phyloP scores from a whole-genome alignment of 2,329 filamentous ascomycete species.

The Aspergillus oerlinghausenensis region DNA sequence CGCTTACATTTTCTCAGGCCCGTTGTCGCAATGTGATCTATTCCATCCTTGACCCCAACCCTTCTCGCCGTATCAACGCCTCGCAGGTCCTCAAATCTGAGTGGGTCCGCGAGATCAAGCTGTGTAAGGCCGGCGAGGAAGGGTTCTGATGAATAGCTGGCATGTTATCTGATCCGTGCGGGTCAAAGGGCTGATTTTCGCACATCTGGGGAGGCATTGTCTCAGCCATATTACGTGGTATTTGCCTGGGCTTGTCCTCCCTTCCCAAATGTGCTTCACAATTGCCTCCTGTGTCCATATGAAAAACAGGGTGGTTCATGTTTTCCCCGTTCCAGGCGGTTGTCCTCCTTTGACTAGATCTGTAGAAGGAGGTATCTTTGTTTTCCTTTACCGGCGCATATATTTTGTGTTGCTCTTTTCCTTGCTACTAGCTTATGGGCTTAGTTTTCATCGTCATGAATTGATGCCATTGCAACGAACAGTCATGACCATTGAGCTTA shows the following conservation, averaged over 20 bases:
- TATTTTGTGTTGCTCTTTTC: constrained; percentile 11
- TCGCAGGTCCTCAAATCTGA: constrained; percentile 97
- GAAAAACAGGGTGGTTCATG: constrained; percentile 17
- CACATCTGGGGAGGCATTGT: constrained; percentile 7
- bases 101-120: constrained; percentile 96
- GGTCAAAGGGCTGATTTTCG: constrained; percentile 4
- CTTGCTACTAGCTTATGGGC: constrained; percentile 20
- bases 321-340: constrained; percentile 12
- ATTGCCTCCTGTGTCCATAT: constrained; percentile 11
- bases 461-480: constrained; percentile 37
- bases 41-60: constrained; percentile 94
- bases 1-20: constrained; percentile 54
- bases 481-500: constrained; percentile 30
- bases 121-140: constrained; percentile 95
- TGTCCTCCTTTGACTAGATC: constrained; percentile 12
- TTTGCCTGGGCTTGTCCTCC: constrained; percentile 11
- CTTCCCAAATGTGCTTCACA: constrained; percentile 6
- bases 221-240: constrained; percentile 8
- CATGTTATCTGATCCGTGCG: constrained; percentile 5
- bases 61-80: constrained; percentile 84
- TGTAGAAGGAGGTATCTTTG: constrained; percentile 21
- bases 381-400: constrained; percentile 23
- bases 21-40: constrained; percentile 98
- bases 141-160: constrained; percentile 58
- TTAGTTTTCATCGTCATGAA: constrained; percentile 27